These are phyloP conservation scores for Coemansia brasiliensis DNA, from an alignment of 192 early-diverging fungal genomes.

Conservation along the genomic window DNA sequence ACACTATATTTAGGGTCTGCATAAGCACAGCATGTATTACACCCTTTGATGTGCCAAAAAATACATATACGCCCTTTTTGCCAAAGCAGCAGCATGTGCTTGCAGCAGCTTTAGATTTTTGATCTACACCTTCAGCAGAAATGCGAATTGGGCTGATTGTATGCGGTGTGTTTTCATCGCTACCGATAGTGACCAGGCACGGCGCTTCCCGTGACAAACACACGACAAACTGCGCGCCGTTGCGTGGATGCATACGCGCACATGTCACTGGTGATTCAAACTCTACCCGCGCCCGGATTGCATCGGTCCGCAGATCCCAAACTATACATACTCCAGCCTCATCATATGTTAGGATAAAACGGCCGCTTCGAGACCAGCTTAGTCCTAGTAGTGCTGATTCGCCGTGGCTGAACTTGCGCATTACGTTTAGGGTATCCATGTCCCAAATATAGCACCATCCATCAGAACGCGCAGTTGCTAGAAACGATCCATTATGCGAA, in stretches of 20 bases:
- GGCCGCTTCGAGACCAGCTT: conserved; percentile 82
- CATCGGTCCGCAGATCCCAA: conserved; percentile 76
- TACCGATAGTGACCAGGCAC: conserved; percentile 31
- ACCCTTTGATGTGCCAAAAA: conserved; percentile 38
- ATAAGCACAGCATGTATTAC: conserved; percentile 44
- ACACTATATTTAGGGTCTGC: conserved; percentile 16
- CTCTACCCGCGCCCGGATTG: conserved; percentile 58
- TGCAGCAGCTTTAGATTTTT: conserved; percentile 38
- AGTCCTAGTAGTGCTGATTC: conserved; percentile 73
- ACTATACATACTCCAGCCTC: conserved; percentile 81
- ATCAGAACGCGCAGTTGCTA: conserved; percentile 79
- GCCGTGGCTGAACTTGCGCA: conserved; percentile 71
- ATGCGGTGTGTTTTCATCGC: not conserved
- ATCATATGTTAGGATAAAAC: conserved; percentile 77
- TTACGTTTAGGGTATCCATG: conserved; percentile 79
- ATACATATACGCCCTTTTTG: conserved; percentile 51
- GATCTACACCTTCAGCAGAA: conserved; percentile 19
- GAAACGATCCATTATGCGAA: conserved; percentile 75
- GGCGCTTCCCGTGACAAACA: conserved; percentile 35
- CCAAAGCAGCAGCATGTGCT: conserved; percentile 49
- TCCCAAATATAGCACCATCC: conserved; percentile 85
- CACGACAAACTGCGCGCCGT: conserved; percentile 44
- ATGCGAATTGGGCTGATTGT: conserved; percentile 24
- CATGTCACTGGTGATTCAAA: conserved; percentile 70
- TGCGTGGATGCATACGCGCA: conserved; percentile 78